These are phyloP conservation scores for Phialophora tarda DNA, from an alignment of 2,329 filamentous ascomycete species.

Conservation along the genomic window DNA sequence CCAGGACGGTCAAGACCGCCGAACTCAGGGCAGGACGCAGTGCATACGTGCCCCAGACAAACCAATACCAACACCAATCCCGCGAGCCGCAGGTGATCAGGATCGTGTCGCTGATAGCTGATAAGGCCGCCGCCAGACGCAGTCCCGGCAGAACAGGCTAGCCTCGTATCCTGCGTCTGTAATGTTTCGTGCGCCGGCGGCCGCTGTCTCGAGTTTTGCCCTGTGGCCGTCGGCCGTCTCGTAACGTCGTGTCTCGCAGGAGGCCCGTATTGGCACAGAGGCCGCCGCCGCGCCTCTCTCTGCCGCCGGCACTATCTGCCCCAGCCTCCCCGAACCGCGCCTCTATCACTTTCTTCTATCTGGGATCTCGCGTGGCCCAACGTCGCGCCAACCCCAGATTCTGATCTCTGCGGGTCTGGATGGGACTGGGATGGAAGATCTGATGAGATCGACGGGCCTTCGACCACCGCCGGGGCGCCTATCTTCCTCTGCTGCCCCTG, in stretches of 20 bases:
- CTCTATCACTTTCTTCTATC: slow-evolving; percentile 7
- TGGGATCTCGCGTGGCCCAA: slow-evolving; percentile 2
- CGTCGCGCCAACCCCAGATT: slow-evolving; percentile 18
- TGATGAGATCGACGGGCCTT: slow-evolving; percentile 25
- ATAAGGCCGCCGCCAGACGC: slow-evolving; percentile 21
- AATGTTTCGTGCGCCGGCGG: slow-evolving; percentile 25
- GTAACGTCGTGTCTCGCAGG: slow-evolving; percentile 13
- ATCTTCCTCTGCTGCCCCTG: slow-evolving; percentile 19
- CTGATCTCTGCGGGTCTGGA: slow-evolving; percentile 12
- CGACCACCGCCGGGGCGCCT: slow-evolving; percentile 25
- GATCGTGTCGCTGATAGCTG: slow-evolving; percentile 13
- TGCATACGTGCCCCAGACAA: not conserved
- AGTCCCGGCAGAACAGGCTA: slow-evolving; percentile 13
- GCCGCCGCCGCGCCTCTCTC: slow-evolving; percentile 15
- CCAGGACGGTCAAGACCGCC: slow-evolving; percentile 2
- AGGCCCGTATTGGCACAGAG: slow-evolving; percentile 3
- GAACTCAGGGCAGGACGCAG: not conserved
- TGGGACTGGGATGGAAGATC: slow-evolving; percentile 16
- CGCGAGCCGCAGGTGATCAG: not conserved
- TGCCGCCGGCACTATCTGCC: slow-evolving; percentile 15
- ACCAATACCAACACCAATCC: slow-evolving; percentile 9
- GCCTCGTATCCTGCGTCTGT: slow-evolving; percentile 14
- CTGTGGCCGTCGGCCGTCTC: slow-evolving; percentile 28
- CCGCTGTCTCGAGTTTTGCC: slow-evolving; percentile 2
- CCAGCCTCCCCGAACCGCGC: not conserved